phyloP scores from a whole-genome alignment of 768 basidiomycete genomes.

The Lactarius sanguifluus region DNA sequence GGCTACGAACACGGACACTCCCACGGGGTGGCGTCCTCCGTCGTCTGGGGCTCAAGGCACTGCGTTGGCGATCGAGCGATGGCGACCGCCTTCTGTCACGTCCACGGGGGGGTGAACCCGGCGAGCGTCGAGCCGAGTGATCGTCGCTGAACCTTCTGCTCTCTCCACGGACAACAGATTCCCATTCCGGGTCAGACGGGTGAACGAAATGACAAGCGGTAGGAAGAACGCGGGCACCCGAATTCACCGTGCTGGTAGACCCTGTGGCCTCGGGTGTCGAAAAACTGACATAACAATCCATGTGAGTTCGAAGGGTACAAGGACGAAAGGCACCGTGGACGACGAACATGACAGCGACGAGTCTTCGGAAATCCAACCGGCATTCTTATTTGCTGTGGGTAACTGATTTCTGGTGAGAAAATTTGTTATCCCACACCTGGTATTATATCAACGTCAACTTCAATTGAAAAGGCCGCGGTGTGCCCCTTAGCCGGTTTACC shows the following conservation, averaged over 20 bases:
- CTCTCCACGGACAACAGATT: background rate
- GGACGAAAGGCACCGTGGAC: background rate
- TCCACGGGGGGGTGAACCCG: background rate
- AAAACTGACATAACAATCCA: conserved; percentile 14
- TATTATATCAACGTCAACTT: background rate
- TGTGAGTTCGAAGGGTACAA: conserved; percentile 1
- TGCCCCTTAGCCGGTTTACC: too few species aligned
- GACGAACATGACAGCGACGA: conserved; percentile 23
- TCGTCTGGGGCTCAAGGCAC: background rate
- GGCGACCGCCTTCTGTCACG: conserved; percentile 11
- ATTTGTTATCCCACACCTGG: background rate
- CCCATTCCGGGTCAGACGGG: conserved; percentile 27
- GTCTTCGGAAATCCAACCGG: conserved; percentile 8
- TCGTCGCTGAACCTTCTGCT: background rate
- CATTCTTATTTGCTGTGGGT: conserved; percentile 7
- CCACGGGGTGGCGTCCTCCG: conserved; percentile 17
- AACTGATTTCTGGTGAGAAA: background rate
- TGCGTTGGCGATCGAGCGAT: background rate
- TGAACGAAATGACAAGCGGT: conserved; percentile 24
- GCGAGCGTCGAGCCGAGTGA: conserved; percentile 9
- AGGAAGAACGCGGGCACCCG: conserved; percentile 23
- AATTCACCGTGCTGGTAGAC: background rate
- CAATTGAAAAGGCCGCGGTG: too few species aligned
- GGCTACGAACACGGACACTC: conserved; percentile 1
- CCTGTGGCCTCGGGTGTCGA: conserved; percentile 4